Evolutionary conservation across 2,329 filamentous ascomycete genomes (phyloP), one percentile per base, ranked within the genome.

Genomic region (Aureobasidium pullulans): DNA sequence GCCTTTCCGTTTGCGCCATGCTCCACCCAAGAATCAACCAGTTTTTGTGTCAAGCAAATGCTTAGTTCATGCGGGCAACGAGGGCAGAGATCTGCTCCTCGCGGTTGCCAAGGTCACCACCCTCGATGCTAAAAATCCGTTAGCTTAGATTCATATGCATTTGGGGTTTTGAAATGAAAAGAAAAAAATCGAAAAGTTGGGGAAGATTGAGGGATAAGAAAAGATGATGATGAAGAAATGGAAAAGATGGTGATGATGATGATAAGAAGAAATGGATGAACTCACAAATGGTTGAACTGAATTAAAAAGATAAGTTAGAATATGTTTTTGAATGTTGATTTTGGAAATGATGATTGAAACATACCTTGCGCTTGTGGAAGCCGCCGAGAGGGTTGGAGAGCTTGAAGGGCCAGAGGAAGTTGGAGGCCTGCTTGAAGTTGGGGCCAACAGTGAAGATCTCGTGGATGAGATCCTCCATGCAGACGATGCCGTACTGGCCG

Each of bases 391-490:
- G 94, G 86, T 96, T 96, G 85, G 86, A 91, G 69, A 99, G 89
- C 89, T 99, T 97, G 87, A 99, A 99, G 75, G 94, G 94, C 94
- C 94, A 99, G 69, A 97, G 82, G 87, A 97, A 97, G 88, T 97
- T 99, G 82, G 87, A 85, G 73, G 90, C 91, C 83, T 96, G 92
- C 88, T 96, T 97, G 89, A 79, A 79, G 87, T 97, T 97, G 83
- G 93, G 93, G 76, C 94, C 93, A 68, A 97, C 94, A 62, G 92
- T 96, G 85, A 86, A 93, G 82, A 96, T 96, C 85, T 99, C 94
- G 84, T 99, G 94, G 79, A 99, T 92, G 69, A 99, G 82, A 81
- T 99, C 94, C 83, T 99, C 94, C 78, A 97, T 90, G 77, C 94
- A 99, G 83, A 99, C 90, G 73, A 99, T 96, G 78, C 92, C 94